Percentiles rank a stretch among this genome's conserved stretches.
These are phyloP conservation scores for Trametes gibbosa DNA, from an alignment of 768 basidiomycete genomes.

Conservation along the genomic window DNA sequence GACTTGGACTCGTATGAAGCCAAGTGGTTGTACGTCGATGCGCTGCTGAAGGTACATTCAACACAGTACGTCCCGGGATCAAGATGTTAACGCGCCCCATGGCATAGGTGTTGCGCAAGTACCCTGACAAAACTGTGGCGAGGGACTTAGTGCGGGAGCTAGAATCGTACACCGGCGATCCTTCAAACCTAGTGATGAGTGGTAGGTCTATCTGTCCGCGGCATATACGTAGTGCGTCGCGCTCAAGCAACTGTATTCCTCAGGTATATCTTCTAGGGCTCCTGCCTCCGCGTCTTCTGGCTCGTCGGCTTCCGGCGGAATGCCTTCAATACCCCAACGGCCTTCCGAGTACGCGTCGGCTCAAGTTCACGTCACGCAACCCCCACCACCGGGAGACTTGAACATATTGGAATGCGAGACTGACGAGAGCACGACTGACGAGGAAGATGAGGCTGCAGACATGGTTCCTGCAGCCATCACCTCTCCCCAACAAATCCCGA, in stretches of 20 bases:
- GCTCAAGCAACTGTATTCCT: slow-evolving; percentile 21
- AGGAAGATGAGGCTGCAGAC: slow-evolving; percentile 50
- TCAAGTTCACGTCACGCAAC: slow-evolving; percentile 19
- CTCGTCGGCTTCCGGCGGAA: slow-evolving; percentile 54
- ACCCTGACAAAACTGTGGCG: slow-evolving; percentile 80
- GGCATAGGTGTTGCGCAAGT: slow-evolving; percentile 68
- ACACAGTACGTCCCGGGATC: not conserved
- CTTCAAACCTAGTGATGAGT: slow-evolving; percentile 61
- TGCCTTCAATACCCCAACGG: slow-evolving; percentile 17
- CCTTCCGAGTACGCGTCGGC: slow-evolving; percentile 7
- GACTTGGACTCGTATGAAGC: slow-evolving; percentile 78
- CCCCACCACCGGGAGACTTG: slow-evolving; percentile 9
- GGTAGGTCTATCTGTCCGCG: slow-evolving; percentile 42
- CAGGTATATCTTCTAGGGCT: slow-evolving; percentile 42
- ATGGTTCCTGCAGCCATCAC: slow-evolving; percentile 38
- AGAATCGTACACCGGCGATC: slow-evolving; percentile 71
- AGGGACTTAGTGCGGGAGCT: slow-evolving; percentile 74
- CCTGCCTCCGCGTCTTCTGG: slow-evolving; percentile 62
- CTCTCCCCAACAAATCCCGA: slow-evolving; percentile 28
- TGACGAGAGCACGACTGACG: slow-evolving; percentile 26
- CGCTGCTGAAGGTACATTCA: slow-evolving; percentile 67
- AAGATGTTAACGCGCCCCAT: not conserved
- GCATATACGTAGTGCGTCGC: not conserved
- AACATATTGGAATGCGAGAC: slow-evolving; percentile 14
- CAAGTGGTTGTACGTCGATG: slow-evolving; percentile 87